These are phyloP conservation scores for Stagonosporopsis tanaceti DNA, from an alignment of 2,329 filamentous ascomycete genomes.

Conservation along the genomic window DNA sequence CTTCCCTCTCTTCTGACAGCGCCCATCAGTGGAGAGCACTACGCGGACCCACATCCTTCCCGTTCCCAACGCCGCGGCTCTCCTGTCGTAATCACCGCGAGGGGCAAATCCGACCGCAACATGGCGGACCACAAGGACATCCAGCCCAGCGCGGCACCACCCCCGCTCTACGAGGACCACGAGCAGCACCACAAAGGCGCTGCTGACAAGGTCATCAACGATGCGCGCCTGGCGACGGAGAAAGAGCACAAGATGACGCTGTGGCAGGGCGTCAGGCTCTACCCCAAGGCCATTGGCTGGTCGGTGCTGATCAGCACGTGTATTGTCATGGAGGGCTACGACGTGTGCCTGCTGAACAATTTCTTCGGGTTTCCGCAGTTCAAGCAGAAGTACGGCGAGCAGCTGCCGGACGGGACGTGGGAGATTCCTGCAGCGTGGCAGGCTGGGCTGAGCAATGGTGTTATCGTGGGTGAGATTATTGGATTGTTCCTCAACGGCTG, in stretches of 20 bases:
- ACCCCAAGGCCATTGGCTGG: conserved; percentile 87
- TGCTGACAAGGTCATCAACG: conserved; percentile 46
- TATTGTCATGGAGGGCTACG: conserved; percentile 92
- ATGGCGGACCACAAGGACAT: conserved; percentile 41
- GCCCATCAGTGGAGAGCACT: conserved; percentile 4
- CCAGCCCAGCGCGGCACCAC: conserved; percentile 19
- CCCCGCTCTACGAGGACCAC: conserved; percentile 25
- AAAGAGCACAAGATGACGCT: conserved; percentile 64
- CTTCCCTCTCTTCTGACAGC: conserved; percentile 4
- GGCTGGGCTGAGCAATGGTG: conserved; percentile 57
- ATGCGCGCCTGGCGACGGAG: conserved; percentile 56
- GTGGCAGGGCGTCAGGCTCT: conserved; percentile 77
- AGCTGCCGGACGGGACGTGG: conserved; percentile 50
- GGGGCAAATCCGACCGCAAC: conserved; percentile 5
- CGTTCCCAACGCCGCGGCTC: conserved; percentile 7
- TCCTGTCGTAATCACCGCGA: neutral
- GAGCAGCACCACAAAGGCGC: conserved; percentile 39
- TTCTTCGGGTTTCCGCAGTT: conserved; percentile 67
- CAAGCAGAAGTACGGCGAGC: conserved; percentile 56
- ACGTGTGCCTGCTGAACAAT: conserved; percentile 81
- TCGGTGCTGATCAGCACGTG: conserved; percentile 87
- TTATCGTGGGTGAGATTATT: conserved; percentile 57
- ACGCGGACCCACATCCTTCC: conserved; percentile 4
- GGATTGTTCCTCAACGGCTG: conserved; percentile 58
- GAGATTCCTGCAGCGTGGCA: conserved; percentile 58